Conservation (phyloP, 1,284 basidiomycete species). For the Microbotryomycetes sp. region DNA sequence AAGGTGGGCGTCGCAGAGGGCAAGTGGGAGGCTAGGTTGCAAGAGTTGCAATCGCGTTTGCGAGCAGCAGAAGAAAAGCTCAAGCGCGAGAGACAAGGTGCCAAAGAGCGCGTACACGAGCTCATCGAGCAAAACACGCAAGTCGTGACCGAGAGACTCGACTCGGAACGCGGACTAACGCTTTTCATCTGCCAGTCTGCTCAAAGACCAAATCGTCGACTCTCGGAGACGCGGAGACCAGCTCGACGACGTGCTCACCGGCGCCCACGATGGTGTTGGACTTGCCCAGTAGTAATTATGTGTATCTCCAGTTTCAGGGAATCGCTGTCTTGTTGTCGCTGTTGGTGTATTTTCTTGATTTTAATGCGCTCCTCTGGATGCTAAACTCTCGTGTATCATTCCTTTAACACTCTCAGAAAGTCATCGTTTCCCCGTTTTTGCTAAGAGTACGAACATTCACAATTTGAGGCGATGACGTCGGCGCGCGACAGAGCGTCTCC, state of each 20-base stretch:
- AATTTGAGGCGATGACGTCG: too few relatives aligned
- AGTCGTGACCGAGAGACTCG: background rate
- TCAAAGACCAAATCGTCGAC: constrained; percentile 4
- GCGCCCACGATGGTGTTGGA: background rate
- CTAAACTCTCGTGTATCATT: too few relatives aligned
- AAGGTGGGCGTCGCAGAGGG: constrained; percentile 61
- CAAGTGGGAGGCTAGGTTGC: constrained; percentile 88
- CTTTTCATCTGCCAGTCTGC: background rate
- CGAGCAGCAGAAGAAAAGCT: constrained; percentile 85
- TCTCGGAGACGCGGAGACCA: constrained; percentile 9
- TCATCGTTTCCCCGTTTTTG: too few relatives aligned
- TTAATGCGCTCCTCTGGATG: too few relatives aligned
- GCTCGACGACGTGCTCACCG: constrained; percentile 14
- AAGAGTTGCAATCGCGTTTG: constrained; percentile 77
- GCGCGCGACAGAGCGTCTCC: too few relatives aligned
- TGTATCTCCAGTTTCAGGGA: too few relatives aligned
- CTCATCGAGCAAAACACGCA: constrained; percentile 38
- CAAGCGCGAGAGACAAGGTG: constrained; percentile 89
- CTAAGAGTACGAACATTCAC: too few relatives aligned
- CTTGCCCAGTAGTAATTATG: too few relatives aligned
- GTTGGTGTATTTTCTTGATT: too few relatives aligned
- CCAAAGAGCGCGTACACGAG: constrained; percentile 64
- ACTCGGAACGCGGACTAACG: background rate
- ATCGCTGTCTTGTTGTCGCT: too few relatives aligned
- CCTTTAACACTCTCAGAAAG: too few relatives aligned